Base-by-base conservation (phyloP, 352 stramenopile genomes). In the Globisporangium nodosum region DNA sequence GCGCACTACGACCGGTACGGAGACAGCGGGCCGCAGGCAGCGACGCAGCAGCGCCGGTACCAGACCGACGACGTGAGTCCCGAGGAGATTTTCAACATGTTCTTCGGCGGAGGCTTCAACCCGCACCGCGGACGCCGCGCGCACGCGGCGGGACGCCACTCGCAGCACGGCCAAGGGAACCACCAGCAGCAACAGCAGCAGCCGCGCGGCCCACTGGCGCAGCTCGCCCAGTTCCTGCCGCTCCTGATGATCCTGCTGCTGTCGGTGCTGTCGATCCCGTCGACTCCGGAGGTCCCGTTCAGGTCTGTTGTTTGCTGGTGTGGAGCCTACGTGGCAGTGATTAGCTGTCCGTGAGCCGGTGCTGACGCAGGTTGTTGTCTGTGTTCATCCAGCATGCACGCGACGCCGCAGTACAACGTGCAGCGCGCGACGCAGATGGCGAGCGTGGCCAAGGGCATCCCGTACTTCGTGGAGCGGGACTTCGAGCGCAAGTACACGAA, bases 81-180 rank as follows among this genome's bases (percentile, higher is more conserved):
- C 11, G 85, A 94, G 56, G 88, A 96, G 61, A 94, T 96, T 71
- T 96, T 96, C 71, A 95, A 94, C 72, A 94, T 96, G 83, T 94
- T 96, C 60, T 96, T 96, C 58, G 88, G 88, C 43, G 87, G 85
- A 13, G 80, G 82, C 31, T 88, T 93, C 58, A 81, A 73, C 56
- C 63, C 71, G 30, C 74, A 87, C 37, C 86, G 79, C 60, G 68
- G 43, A 24, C 69, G 71, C 21, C 59, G 59, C 37, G 21, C 52
- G 3, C 58, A 64, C 20, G 37, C 57, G 1, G 37, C 49, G 11
- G 42, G 42, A 13, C 39, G 57, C 30, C 47, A 39, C 5, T 61
- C 49, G 49, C 57, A 63, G 24, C 24, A 27, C 24, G 24, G 24
- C 24, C 24, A 27, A 20, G 47, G 51, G 5, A 43, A 40, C 16